phyloP scores from a whole-genome alignment of 2,329 filamentous ascomycete genomes.

The Aspergillus versicolor region DNA sequence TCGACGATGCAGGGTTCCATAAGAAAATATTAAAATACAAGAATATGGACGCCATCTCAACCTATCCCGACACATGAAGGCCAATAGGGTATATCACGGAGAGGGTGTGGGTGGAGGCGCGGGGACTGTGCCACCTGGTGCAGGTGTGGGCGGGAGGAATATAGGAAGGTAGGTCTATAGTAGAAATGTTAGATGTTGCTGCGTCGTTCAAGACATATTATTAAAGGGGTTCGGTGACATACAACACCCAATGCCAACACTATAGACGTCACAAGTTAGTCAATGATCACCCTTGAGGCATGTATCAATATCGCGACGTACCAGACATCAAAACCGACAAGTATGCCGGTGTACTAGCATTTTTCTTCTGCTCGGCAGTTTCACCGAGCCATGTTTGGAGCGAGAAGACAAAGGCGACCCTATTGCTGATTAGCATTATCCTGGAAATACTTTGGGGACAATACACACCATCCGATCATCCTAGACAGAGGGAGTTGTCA shows the following conservation, averaged over 20 bases:
- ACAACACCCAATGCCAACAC: slow-evolving; percentile 60
- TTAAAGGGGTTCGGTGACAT: slow-evolving; percentile 25
- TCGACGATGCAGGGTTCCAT: not conserved
- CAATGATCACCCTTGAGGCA: not conserved
- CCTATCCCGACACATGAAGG: not conserved
- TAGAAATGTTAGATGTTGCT: slow-evolving; percentile 13
- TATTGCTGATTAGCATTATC: slow-evolving; percentile 24
- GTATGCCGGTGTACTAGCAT: slow-evolving; percentile 65
- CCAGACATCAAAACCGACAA: slow-evolving; percentile 78
- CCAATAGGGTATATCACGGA: slow-evolving; percentile 8
- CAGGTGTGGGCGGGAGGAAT: slow-evolving; percentile 58
- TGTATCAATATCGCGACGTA: slow-evolving; percentile 45
- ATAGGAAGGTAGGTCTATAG: slow-evolving; percentile 63
- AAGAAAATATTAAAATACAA: not conserved
- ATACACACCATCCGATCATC: slow-evolving; percentile 61
- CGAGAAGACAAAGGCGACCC: slow-evolving; percentile 49
- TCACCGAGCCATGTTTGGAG: slow-evolving; percentile 51
- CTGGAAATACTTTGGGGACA: not conserved
- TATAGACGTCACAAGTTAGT: slow-evolving; percentile 32
- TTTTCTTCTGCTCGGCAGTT: slow-evolving; percentile 55
- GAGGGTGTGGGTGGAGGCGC: slow-evolving; percentile 46
- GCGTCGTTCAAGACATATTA: not conserved
- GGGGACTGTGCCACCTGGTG: slow-evolving; percentile 38
- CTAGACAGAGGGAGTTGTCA: slow-evolving; percentile 36
- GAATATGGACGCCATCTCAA: not conserved